Percentiles rank a stretch among this genome's conserved stretches.
phyloP scores from a whole-genome alignment of 805 yeast species.

The Kregervanrija delftensis region DNA sequence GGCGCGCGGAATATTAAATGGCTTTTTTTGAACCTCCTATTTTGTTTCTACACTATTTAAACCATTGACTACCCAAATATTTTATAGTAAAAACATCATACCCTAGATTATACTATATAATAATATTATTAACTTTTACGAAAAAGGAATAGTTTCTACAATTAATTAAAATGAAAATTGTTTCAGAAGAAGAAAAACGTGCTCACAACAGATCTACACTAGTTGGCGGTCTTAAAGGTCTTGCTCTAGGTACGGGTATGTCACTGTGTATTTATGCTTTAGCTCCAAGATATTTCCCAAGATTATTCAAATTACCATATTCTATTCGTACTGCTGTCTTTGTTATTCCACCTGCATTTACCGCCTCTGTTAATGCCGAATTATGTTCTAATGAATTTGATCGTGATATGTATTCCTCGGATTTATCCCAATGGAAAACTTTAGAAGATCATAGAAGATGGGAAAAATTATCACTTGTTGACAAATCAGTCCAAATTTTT shows the following conservation, averaged over 20 bases:
- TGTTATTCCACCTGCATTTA: slow-evolving; percentile 59
- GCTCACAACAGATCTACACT: slow-evolving; percentile 10
- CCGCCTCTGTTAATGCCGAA: slow-evolving; percentile 63
- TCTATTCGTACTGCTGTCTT: slow-evolving; percentile 57
- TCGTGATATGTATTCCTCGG: slow-evolving; percentile 48
- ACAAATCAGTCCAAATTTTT: slow-evolving; percentile 43
- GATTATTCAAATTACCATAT: slow-evolving; percentile 40
- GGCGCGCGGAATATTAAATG: no score
- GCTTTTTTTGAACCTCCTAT: no score
- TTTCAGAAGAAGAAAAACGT: slow-evolving; percentile 15
- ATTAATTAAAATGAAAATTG: slow-evolving; percentile 11
- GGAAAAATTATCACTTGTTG: slow-evolving; percentile 40
- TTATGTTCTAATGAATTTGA: slow-evolving; percentile 65
- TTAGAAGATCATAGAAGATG: slow-evolving; percentile 46
- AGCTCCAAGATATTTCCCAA: slow-evolving; percentile 42
- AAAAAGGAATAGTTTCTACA: no score
- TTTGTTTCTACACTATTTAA: no score
- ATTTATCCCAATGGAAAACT: slow-evolving; percentile 31
- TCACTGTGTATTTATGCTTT: slow-evolving; percentile 48
- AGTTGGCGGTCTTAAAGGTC: slow-evolving; percentile 16
- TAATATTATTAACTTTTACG: no score
- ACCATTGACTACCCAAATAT: no score
- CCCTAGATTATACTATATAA: no score
- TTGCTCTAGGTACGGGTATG: slow-evolving; percentile 41
- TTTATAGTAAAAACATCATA: no score